Evolutionary conservation across 176 grass and related monocot genomes (phyloP), one percentile per base, ranked within the genome.

Genomic region (Alopecurus myosuroides): DNA sequence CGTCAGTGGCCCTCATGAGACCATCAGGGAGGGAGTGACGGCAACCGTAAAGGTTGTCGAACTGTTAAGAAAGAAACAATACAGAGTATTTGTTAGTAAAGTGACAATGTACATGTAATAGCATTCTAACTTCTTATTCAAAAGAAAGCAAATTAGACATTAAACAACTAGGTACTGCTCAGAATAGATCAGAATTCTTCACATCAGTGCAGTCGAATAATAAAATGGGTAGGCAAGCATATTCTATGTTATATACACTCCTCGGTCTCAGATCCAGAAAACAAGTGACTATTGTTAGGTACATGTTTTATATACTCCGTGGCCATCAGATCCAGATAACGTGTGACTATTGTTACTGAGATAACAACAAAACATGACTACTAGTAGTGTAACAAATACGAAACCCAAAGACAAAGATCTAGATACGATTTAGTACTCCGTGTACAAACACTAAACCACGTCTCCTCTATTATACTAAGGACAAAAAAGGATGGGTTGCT

Each of bases 11-110:
- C 82, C 97, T 93, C 97, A 96, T 99, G 6, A 99, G 94, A 69
- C 97, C 97, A 76, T 99, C 97, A 25, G 97, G 93, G 35, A 99
- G 97, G n/a, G 97, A 99, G 86, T 99, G 97, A 37, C 97, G 93
- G 84, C 97, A 99, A 35, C 97, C 93, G 4, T 99, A 99, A 65
- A 99, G 57, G 86, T 99, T 96, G 81, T 99, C 93, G 73, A 96
- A 99, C 97, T 99, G 84, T 76, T 70, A 1, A 77, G 31, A 39
- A n/a, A 72, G 0, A 77, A 53, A 86, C 74, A 71, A 11, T 34
- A 5, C 35, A 57, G 10, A 9, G 20, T 72, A 46, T 19, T 19
- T 36, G 14, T 49, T 13, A 53, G 34, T 26, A 69, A 60, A 60
- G 13, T 2, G 7, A 57, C 3, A 75, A n/a, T n/a, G 9, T 14